A percentile compares a stretch with the other conserved stretches of the same genome.
Conservation (phyloP, 2,329 filamentous ascomycete species). For the Xylariomycetidae sp. region DNA sequence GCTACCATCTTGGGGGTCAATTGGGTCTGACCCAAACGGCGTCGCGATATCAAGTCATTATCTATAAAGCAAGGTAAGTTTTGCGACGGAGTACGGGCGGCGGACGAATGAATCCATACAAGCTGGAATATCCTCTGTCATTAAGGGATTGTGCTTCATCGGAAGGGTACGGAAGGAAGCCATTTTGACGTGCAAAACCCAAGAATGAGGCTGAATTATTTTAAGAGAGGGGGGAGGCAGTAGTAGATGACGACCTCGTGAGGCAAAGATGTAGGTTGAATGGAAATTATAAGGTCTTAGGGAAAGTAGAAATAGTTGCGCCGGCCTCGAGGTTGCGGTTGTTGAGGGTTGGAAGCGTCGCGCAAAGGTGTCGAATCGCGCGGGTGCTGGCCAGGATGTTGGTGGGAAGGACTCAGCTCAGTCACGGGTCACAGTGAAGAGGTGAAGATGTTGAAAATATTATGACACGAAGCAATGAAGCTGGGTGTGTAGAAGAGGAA, state of each 20-base stretch:
- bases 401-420: no score
- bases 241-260: no score
- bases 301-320: no score
- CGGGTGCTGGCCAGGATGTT: no score
- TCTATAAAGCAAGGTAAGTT: constrained; percentile 42
- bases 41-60: constrained; percentile 71
- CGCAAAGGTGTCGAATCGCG: no score
- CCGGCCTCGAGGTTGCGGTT: constrained; percentile 20
- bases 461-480: no score
- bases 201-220: no score
- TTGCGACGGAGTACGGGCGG: constrained; percentile 1
- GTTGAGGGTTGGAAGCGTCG: constrained; percentile 21
- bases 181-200: constrained; percentile 36
- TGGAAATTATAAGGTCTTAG: constrained; percentile 17
- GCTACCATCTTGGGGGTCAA: constrained; percentile 77
- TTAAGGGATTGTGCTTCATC: constrained; percentile 59
- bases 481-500: no score
- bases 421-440: no score
- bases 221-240: no score
- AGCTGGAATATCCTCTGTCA: constrained; percentile 57
- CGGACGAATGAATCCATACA: constrained; percentile 4
- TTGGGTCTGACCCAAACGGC: constrained; percentile 89
- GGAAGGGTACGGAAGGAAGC: constrained; percentile 47
- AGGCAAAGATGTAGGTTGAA: no score
- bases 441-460: no score